Base-by-base conservation (phyloP, 2,329 filamentous ascomycete species). In the Blastomyces percursus region DNA sequence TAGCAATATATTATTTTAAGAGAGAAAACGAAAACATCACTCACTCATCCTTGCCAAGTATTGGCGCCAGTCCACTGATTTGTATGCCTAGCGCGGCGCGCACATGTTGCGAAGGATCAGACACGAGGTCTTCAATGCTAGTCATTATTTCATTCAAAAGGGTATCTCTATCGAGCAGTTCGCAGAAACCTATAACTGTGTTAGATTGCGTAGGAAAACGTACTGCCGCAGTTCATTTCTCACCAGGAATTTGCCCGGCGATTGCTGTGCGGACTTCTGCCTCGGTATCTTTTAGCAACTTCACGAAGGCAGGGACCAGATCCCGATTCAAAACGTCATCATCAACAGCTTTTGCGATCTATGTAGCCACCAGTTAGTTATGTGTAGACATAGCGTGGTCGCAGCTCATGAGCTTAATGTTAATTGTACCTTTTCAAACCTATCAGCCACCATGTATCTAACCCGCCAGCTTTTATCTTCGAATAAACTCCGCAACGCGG, bases 391-490 rank as follows among this genome's bases (percentile, higher is more conserved):
- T 2, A 2, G 19, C 19, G 52, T 24, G 40, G 21, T 19, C 57
- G 12, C 40, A 30, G 19, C 19, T 54, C 51, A 32, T n/a, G 11
- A 50, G n/a, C 7, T 27, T 6, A 54, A 14, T 30, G 27, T 35
- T 19, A 19, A 35, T 11, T 50, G 59, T 73, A 91, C 91, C 88
- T 97, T 96, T 78, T 99, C 94, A 73, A 96, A 99, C 74, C 91
- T 86, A 77, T 99, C 94, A 58, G 94, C 94, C 70, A 99, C 94
- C 94, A 99, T 99, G 78, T 97, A 99, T 74, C 94, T 86, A 64
- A 99, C 94, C 72, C 94, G 87, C 94, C 94, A 99, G 80, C 94
- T 97, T 85, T 97, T 99, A 76, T 99, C 94, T 72, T 96, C 94
- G 78, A 99, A 97, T 72, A 99, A 78, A 78, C 86, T 96, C 71